phyloP scores from a whole-genome alignment of 1,139 yeast genomes.

The Blastobotrys proliferans region DNA sequence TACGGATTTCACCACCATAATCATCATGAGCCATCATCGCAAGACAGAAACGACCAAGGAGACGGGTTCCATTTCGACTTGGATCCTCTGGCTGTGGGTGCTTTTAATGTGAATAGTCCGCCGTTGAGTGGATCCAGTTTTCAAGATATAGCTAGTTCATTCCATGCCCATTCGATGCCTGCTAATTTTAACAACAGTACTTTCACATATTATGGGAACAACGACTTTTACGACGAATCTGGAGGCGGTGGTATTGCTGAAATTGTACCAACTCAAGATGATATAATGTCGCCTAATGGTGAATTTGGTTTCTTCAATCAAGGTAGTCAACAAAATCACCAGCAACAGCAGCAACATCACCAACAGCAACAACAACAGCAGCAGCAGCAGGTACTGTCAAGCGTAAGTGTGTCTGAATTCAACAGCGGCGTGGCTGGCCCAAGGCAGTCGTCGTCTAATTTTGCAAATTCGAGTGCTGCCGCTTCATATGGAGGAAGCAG shows the following conservation, averaged over 20 bases:
- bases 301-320: neutral
- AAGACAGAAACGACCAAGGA: constrained; percentile 1
- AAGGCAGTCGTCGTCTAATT: neutral
- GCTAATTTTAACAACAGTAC: too few relatives aligned
- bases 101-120: too few relatives aligned
- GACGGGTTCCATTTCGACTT: constrained; percentile 29
- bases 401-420: neutral
- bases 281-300: constrained; percentile 1
- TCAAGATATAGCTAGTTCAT: too few relatives aligned
- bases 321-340: too few relatives aligned
- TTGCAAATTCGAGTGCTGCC: neutral
- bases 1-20: neutral
- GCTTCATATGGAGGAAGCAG: neutral
- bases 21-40: neutral
- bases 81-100: constrained; percentile 33
- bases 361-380: too few relatives aligned
- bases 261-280: constrained; percentile 10
- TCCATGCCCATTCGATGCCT: too few relatives aligned
- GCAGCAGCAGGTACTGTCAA: constrained; percentile 1
- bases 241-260: constrained; percentile 15
- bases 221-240: too few relatives aligned
- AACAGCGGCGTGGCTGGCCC: constrained; percentile 8
- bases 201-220: too few relatives aligned
- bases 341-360: too few relatives aligned
- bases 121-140: constrained; percentile 17